Evolutionary conservation across 106 monocot genomes (phyloP).

Genomic region (Dendrobium nobile): DNA sequence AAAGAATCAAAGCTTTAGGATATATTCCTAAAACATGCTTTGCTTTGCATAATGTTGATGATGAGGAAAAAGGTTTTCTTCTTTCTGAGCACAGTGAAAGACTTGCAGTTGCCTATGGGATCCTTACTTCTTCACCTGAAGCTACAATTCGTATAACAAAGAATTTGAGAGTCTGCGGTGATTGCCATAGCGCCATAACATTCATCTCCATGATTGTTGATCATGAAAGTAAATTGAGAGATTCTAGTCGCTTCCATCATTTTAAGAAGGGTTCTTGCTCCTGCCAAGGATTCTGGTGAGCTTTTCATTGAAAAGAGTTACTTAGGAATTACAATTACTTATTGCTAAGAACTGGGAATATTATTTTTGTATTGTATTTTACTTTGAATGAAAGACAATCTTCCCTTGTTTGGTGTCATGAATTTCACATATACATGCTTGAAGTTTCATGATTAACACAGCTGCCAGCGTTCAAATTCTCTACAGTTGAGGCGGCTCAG

Average conservation of each 20-base stretch:
- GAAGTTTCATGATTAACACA: too few relatives aligned
- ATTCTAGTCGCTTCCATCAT: conserved; percentile 73
- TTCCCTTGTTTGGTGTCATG: too few relatives aligned
- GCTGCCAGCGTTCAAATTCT: too few relatives aligned
- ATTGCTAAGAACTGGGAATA: too few relatives aligned
- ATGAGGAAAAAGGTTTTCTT: conserved; percentile 20
- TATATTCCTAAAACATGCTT: conserved; percentile 59
- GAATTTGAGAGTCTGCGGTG: conserved; percentile 79
- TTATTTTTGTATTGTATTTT: too few relatives aligned
- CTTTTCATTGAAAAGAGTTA: too few relatives aligned
- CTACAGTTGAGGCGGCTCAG: too few relatives aligned
- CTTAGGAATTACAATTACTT: too few relatives aligned
- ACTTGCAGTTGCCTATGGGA: conserved; percentile 74
- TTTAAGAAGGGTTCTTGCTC: too few relatives aligned
- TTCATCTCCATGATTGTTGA: conserved; percentile 72
- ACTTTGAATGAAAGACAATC: too few relatives aligned
- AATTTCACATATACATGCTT: too few relatives aligned
- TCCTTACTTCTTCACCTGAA: conserved; percentile 43
- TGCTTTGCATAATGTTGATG: conserved; percentile 88
- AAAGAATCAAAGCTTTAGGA: conserved; percentile 64
- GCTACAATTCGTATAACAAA: conserved; percentile 56
- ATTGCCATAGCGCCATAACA: conserved; percentile 69
- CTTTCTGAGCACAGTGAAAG: conserved; percentile 63
- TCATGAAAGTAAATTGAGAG: conserved; percentile 73
- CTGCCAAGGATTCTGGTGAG: conserved; percentile 51